These are phyloP conservation scores for Theobroma grandiflorum DNA, from an alignment of 441 rosid genomes.

Conservation along the genomic window DNA sequence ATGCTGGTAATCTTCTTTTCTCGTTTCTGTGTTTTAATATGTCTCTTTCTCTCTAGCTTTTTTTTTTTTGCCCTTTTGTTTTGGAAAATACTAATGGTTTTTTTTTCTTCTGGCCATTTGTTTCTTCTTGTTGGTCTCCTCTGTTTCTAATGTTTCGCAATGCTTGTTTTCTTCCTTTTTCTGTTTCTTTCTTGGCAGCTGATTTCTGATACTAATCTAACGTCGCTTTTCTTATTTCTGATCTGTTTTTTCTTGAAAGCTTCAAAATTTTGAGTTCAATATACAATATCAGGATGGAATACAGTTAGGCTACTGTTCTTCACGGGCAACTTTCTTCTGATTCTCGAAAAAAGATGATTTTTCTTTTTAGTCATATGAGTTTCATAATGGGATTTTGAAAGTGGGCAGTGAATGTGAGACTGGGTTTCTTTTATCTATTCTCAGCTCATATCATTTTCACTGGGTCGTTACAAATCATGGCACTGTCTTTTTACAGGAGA, in stretches of 20 bases:
- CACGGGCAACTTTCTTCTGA: neutral
- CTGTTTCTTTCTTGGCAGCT: conserved; percentile 6
- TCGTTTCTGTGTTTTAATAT: neutral
- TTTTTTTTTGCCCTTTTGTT: neutral
- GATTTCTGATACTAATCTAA: neutral
- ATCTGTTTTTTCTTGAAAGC: neutral
- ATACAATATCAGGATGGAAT: neutral
- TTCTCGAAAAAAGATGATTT: neutral
- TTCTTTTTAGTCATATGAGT: neutral
- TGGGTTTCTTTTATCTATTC: conserved; percentile 25
- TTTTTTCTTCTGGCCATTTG: conserved; percentile 5
- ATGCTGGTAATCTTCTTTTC: conserved; percentile 53
- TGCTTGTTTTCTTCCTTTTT: conserved; percentile 7
- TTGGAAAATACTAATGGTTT: neutral
- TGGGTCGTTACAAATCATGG: neutral
- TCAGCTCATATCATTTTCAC: neutral
- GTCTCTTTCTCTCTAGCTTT: conserved; percentile 4
- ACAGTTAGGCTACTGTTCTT: neutral
- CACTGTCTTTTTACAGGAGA: neutral
- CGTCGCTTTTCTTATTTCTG: neutral
- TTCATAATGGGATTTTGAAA: neutral
- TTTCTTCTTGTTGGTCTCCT: neutral
- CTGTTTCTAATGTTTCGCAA: conserved; percentile 18
- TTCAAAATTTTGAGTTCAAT: conserved; percentile 6
- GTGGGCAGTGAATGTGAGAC: conserved; percentile 27